Percentiles rank a stretch among this genome's conserved stretches.
These are phyloP conservation scores for Lepidopterella palustris DNA, from an alignment of 495 filamentous ascomycete genomes.

Conservation along the genomic window DNA sequence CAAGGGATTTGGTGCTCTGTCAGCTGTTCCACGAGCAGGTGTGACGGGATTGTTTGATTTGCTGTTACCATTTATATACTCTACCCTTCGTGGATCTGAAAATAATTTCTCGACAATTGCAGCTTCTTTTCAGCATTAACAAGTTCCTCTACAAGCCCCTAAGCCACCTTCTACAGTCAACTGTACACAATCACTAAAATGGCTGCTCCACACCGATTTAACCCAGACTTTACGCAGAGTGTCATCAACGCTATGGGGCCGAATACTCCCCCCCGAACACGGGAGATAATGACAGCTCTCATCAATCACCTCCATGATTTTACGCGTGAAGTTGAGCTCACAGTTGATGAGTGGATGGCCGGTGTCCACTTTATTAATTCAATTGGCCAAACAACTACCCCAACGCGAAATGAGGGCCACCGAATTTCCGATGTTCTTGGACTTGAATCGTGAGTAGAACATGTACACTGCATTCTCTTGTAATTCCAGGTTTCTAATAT, in stretches of 20 bases:
- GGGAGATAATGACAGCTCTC: constrained; percentile 56
- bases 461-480: background rate
- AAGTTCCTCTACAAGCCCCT: background rate
- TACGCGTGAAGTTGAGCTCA: constrained; percentile 73
- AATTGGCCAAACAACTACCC: constrained; percentile 50
- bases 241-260: constrained; percentile 72
- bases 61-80: background rate
- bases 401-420: constrained; percentile 68
- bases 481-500: background rate
- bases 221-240: constrained; percentile 69
- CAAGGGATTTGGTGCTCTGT: background rate
- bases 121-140: background rate
- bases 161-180: background rate
- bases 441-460: constrained; percentile 60
- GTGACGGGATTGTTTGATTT: background rate
- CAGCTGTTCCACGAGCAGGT: background rate
- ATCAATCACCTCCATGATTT: constrained; percentile 80
- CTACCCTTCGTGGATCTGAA: background rate
- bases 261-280: constrained; percentile 60
- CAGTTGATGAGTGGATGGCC: constrained; percentile 71
- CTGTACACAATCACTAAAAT: background rate
- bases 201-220: constrained; percentile 42
- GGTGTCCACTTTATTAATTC: constrained; percentile 56
- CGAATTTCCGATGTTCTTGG: constrained; percentile 73
- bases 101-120: background rate